A percentile compares a stretch with the other conserved stretches of the same genome.
Conservation (phyloP, 257 asterid species). For the Solanum gracilifrons region DNA sequence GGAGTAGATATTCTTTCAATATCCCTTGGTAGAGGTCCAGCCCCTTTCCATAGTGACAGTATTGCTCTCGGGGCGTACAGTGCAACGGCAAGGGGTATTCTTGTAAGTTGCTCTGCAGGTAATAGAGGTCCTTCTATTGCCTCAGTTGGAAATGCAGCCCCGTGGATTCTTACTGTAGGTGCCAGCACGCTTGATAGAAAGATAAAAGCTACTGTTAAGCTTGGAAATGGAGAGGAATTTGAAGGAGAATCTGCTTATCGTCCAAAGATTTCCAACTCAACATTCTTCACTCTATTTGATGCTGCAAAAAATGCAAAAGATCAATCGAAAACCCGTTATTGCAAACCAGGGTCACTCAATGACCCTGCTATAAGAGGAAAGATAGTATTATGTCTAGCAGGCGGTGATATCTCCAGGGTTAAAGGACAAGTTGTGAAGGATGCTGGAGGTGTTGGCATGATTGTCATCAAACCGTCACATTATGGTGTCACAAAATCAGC, state of each 20-base stretch:
- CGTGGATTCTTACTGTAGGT: constrained; percentile 47
- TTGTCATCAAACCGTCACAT: background rate
- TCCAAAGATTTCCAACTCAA: constrained; percentile 6
- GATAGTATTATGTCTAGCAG: constrained; percentile 24
- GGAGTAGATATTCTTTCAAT: constrained; percentile 25
- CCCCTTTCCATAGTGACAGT: rapidly evolving
- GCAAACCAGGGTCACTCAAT: background rate
- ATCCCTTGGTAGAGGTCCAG: constrained; percentile 8
- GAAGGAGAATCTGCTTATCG: constrained; percentile 26
- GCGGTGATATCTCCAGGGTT: background rate
- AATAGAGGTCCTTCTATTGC: constrained; percentile 4
- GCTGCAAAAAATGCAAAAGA: constrained; percentile 2
- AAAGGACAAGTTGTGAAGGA: constrained; percentile 23
- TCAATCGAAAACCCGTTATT: background rate
- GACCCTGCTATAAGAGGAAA: constrained; percentile 21
- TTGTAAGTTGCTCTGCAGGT: constrained; percentile 33
- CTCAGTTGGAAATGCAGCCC: constrained; percentile 9
- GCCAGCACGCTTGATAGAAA: constrained; percentile 34
- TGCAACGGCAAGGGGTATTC: constrained; percentile 30
- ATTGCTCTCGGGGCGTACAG: constrained; percentile 27
- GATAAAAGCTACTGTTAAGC: constrained; percentile 14
- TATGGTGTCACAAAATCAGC: constrained; percentile 11
- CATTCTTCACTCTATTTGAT: constrained; percentile 18
- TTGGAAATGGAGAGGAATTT: constrained; percentile 13
- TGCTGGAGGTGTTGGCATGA: constrained; percentile 46